phyloP scores from a whole-genome alignment of 257 asterid species.

The Anisodus tanguticus region DNA sequence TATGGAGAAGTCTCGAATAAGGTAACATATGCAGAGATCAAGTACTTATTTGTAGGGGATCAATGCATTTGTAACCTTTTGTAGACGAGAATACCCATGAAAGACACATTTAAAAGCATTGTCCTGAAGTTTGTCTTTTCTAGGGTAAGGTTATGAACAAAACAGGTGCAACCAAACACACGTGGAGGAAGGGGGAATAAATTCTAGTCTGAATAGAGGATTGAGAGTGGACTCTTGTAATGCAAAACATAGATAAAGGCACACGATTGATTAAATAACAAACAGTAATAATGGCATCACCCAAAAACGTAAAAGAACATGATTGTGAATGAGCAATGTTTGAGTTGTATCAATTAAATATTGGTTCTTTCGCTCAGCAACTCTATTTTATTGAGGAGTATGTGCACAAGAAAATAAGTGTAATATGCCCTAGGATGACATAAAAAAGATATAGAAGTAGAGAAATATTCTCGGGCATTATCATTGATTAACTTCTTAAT shows the following conservation, averaged over 20 bases:
- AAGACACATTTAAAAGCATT: conserved; percentile 22
- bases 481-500: not conserved
- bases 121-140: not conserved
- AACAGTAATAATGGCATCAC: not conserved
- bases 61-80: conserved; percentile 24
- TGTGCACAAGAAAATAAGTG: not conserved
- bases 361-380: not conserved
- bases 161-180: not conserved
- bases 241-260: not conserved
- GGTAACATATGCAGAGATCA: conserved; percentile 16
- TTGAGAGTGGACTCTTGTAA: not conserved
- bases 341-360: not conserved
- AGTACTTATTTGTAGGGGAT: not conserved
- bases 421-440: not conserved
- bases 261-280: not conserved
- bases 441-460: not conserved
- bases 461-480: not conserved
- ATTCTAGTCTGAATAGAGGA: not conserved
- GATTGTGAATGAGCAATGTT: not conserved
- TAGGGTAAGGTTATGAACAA: conserved; percentile 18
- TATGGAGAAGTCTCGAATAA: not conserved
- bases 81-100: not conserved
- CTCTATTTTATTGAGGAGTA: not conserved
- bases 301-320: not conserved
- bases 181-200: not conserved